These are phyloP conservation scores for Saturnispora kantuleensis DNA, from an alignment of 805 yeast genomes.

Conservation along the genomic window DNA sequence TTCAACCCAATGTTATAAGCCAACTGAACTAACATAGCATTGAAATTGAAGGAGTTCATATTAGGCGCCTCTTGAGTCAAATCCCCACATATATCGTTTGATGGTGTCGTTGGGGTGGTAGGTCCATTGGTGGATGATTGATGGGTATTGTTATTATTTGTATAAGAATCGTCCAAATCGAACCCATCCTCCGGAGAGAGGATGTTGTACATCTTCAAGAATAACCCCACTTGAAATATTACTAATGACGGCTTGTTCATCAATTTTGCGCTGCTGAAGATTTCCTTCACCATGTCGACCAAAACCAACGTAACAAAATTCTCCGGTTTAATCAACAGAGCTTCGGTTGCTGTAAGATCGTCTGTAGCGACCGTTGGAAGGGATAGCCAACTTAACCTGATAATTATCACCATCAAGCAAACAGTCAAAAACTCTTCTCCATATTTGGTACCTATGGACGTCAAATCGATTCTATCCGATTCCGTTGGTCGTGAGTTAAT, in stretches of 20 bases:
- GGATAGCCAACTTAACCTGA: conserved; percentile 48
- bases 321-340: conserved; percentile 29
- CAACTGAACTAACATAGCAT: conserved; percentile 31
- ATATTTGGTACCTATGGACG: conserved; percentile 27
- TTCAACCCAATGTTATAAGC: conserved; percentile 39
- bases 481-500: conserved; percentile 33
- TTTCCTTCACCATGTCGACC: conserved; percentile 36
- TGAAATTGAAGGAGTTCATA: conserved; percentile 28
- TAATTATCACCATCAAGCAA: conserved; percentile 41
- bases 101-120: conserved; percentile 14
- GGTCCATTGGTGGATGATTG: neutral
- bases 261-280: conserved; percentile 33
- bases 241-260: conserved; percentile 36
- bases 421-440: conserved; percentile 38
- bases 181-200: conserved; percentile 50
- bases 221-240: conserved; percentile 51
- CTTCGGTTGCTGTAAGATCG: conserved; percentile 24
- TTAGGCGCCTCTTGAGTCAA: conserved; percentile 27
- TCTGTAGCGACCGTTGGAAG: conserved; percentile 33
- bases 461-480: conserved; percentile 21
- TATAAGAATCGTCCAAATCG: conserved; percentile 33
- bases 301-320: conserved; percentile 32
- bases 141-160: conserved; percentile 24
- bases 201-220: conserved; percentile 43
- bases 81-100: conserved; percentile 30